Conservation (phyloP, 768 basidiomycete genomes). For the Tylopilus intermedius region DNA sequence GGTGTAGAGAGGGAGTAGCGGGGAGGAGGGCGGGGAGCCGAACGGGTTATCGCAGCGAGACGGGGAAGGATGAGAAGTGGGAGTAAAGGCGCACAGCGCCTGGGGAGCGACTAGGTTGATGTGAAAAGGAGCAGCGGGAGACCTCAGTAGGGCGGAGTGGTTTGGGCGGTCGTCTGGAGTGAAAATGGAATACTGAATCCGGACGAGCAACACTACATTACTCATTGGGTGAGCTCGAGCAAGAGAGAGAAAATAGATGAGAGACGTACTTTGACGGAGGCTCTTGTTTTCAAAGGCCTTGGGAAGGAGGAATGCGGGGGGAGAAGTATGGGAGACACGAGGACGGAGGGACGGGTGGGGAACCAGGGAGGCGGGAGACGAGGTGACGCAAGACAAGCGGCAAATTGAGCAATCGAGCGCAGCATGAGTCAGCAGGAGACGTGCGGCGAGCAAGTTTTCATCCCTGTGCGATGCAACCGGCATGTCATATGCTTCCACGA, state of each 20-base stretch:
- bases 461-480: not conserved
- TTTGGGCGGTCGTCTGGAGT: slow-evolving; percentile 12
- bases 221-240: slow-evolving; percentile 23
- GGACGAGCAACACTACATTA: slow-evolving; percentile 30
- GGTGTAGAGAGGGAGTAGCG: slow-evolving; percentile 42
- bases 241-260: not conserved
- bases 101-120: slow-evolving; percentile 32
- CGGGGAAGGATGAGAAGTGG: slow-evolving; percentile 32
- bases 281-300: slow-evolving; percentile 19
- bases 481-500: slow-evolving; percentile 14
- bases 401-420: slow-evolving; percentile 6
- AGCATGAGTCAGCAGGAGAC: slow-evolving; percentile 23
- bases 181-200: slow-evolving; percentile 23
- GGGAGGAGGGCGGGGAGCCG: slow-evolving; percentile 36
- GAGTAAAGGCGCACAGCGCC: slow-evolving; percentile 26
- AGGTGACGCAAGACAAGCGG: slow-evolving; percentile 23
- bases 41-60: slow-evolving; percentile 33
- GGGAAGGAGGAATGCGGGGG: slow-evolving; percentile 19
- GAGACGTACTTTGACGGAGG: slow-evolving; percentile 22
- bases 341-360: slow-evolving; percentile 22
- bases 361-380: slow-evolving; percentile 6
- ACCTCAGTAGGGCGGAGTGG: slow-evolving; percentile 13
- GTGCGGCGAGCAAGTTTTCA: too few species aligned
- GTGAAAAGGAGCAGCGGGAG: slow-evolving; percentile 29
- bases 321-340: slow-evolving; percentile 26